Base-by-base conservation (phyloP, 306 rosid genomes). In the Rosa persica region DNA sequence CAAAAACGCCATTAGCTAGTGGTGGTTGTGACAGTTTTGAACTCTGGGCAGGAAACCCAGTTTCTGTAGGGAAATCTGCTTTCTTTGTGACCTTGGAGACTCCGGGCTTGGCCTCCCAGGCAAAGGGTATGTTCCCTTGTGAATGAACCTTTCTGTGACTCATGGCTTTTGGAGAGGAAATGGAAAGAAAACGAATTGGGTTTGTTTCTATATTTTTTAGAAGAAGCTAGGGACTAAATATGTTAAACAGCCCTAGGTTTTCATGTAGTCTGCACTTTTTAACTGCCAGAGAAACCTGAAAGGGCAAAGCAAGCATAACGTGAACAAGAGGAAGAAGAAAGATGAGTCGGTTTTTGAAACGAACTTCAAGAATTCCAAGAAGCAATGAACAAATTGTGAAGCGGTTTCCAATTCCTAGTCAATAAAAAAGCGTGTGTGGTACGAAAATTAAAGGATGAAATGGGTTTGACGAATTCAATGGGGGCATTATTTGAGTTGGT, bases 41-140 rank as follows among this genome's bases (percentile, higher is more conserved):
- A 74, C 71, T 43, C n/a, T 61, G 80, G 23, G 79, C 51, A 71
- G 34, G 39, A 16, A 57, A 42, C 78, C 70, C 79, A n/a, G 43
- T 42, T 34, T 76, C 77, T 38, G 55, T 4, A 76, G 83, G 81
- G 79, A n/a, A 70, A 13, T 76, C 87, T 55, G 30, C 62, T 46
- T 72, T 69, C 69, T 79, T 73, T 4, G 73, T 67, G 51, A 80
- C 83, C 88, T 93, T 90, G 70, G 90, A 91, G 73, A 93, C 78
- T 16, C 98, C 97, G 0, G 96, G 98, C 57, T 83, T 86, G 83
- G 87, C 93, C 78, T 93, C 98, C 98, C 97, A 93, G 3, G 97
- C 85, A 66, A 93, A 93, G 78, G 96, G 98, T 87, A 93, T 82
- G 93, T 90, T 93, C 83, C 98, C 93, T 44, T 87, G 87, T 8